These are phyloP conservation scores for Alternaria sp. DNA, from an alignment of 2,329 filamentous ascomycete genomes.

Conservation along the genomic window DNA sequence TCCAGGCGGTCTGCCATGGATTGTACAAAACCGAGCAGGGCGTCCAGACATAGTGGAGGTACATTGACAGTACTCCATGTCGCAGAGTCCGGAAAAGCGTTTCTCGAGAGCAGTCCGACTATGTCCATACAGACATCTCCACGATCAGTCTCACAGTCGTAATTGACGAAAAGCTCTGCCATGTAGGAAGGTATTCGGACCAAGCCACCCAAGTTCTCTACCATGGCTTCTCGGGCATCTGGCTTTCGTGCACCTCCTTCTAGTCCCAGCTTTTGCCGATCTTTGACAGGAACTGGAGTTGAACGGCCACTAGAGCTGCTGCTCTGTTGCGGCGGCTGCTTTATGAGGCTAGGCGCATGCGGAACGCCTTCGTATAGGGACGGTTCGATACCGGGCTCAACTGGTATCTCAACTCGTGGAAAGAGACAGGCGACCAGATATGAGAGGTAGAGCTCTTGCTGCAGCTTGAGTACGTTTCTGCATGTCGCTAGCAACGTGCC, in stretches of 20 bases:
- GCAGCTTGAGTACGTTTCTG: conserved; percentile 86
- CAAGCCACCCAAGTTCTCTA: conserved; percentile 91
- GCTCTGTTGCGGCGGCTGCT: conserved; percentile 74
- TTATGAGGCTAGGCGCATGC: conserved; percentile 85
- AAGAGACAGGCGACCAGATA: conserved; percentile 95
- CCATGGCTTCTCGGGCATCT: conserved; percentile 96
- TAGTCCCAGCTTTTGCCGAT: conserved; percentile 89
- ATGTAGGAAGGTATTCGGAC: conserved; percentile 94
- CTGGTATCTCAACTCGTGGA: conserved; percentile 90
- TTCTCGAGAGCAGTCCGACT: conserved; percentile 88
- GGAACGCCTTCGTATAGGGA: conserved; percentile 92
- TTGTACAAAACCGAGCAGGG: conserved; percentile 87
- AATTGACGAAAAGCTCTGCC: conserved; percentile 95
- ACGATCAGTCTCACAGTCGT: conserved; percentile 92
- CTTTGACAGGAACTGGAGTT: conserved; percentile 90
- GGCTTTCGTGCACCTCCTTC: conserved; percentile 92
- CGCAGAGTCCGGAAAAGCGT: conserved; percentile 94
- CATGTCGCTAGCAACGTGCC: conserved; percentile 92
- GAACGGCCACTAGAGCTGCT: conserved; percentile 74
- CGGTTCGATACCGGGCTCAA: conserved; percentile 88
- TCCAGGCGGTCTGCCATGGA: conserved; percentile 88
- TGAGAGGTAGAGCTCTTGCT: conserved; percentile 94
- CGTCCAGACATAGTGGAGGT: conserved; percentile 91
- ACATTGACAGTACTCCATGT: conserved; percentile 99
- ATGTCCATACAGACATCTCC: conserved; percentile 95